A percentile compares a stretch with the other conserved stretches of the same genome.
Evolutionary conservation across 768 basidiomycete genomes (phyloP).

Genomic region (Amanita muscaria): DNA sequence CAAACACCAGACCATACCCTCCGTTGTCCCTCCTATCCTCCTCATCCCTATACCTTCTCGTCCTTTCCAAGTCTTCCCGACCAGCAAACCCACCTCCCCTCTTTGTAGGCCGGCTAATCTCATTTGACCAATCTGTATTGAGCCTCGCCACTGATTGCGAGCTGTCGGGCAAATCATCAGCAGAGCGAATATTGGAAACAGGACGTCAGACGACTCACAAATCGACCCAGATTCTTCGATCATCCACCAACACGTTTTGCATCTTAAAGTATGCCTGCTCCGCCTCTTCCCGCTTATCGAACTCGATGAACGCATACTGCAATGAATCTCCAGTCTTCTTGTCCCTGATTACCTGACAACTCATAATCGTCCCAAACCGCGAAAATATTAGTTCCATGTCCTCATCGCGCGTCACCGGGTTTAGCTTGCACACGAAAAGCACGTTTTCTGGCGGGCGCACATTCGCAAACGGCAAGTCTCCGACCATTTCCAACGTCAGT

Average conservation of each 20-base stretch:
- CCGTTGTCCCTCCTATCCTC: constrained; percentile 23
- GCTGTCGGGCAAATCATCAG: constrained; percentile 33
- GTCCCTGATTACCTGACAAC: constrained; percentile 95
- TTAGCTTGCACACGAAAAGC: constrained; percentile 97
- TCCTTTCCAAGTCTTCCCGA: constrained; percentile 65
- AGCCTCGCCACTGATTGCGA: constrained; percentile 92
- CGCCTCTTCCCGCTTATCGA: constrained; percentile 87
- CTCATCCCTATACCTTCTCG: constrained; percentile 55
- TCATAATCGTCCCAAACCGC: constrained; percentile 90
- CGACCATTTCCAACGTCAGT: constrained; percentile 97
- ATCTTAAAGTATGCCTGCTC: constrained; percentile 99
- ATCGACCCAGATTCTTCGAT: constrained; percentile 97
- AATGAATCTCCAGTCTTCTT: constrained; percentile 93
- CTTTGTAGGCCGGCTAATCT: constrained; percentile 39
- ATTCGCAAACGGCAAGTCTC: constrained; percentile 95
- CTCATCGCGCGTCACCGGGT: constrained; percentile 90
- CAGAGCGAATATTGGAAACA: background rate
- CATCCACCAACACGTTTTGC: constrained; percentile 98
- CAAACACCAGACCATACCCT: constrained; percentile 79
- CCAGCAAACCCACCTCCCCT: constrained; percentile 52
- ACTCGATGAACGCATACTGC: constrained; percentile 98
- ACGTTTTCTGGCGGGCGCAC: constrained; percentile 98
- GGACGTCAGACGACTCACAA: constrained; percentile 54
- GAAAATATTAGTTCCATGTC: constrained; percentile 97
- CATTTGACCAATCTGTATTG: constrained; percentile 77